Conservation (phyloP, 768 basidiomycete genomes). For the Rhizopogon vesiculosus region DNA sequence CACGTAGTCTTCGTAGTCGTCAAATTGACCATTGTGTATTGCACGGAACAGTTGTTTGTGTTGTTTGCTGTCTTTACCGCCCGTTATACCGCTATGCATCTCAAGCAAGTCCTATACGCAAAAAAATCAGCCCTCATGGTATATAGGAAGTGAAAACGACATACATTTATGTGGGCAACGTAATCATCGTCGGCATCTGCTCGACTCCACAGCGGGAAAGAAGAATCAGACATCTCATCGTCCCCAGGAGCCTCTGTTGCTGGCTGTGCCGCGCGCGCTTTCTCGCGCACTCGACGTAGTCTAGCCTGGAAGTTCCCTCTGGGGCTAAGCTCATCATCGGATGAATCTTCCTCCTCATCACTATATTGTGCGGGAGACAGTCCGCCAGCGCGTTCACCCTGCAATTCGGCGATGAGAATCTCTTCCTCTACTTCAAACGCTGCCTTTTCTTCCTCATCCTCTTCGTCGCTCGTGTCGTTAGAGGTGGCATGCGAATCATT, state of each 20-base stretch:
- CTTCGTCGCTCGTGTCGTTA: conserved; percentile 28
- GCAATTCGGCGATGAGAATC: conserved; percentile 34
- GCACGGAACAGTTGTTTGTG: conserved; percentile 57
- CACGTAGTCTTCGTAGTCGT: conserved; percentile 23
- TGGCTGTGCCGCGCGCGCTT: conserved; percentile 1
- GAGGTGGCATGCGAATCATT: conserved; percentile 16
- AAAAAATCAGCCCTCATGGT: neutral
- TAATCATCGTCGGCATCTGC: conserved; percentile 57
- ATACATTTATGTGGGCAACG: conserved; percentile 50
- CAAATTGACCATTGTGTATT: conserved; percentile 51
- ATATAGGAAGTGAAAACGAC: conserved; percentile 7
- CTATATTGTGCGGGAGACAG: conserved; percentile 2
- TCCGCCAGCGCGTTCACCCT: conserved; percentile 1
- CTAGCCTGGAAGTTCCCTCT: conserved; percentile 30
- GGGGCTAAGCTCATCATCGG: conserved; percentile 33
- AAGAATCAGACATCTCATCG: conserved; percentile 26
- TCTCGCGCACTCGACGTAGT: conserved; percentile 28
- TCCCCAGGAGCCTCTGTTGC: conserved; percentile 16
- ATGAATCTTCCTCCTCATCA: conserved; percentile 22
- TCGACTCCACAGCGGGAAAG: too few relatives aligned
- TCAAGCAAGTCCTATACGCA: conserved; percentile 63
- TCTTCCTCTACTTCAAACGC: conserved; percentile 42
- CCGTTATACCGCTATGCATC: conserved; percentile 47
- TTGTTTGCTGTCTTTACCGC: conserved; percentile 39
- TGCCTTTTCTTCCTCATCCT: conserved; percentile 28